Evolutionary conservation across 1,284 basidiomycete species (phyloP), one percentile per base, ranked within the genome.

Genomic region (Ceratobasidium sp.): DNA sequence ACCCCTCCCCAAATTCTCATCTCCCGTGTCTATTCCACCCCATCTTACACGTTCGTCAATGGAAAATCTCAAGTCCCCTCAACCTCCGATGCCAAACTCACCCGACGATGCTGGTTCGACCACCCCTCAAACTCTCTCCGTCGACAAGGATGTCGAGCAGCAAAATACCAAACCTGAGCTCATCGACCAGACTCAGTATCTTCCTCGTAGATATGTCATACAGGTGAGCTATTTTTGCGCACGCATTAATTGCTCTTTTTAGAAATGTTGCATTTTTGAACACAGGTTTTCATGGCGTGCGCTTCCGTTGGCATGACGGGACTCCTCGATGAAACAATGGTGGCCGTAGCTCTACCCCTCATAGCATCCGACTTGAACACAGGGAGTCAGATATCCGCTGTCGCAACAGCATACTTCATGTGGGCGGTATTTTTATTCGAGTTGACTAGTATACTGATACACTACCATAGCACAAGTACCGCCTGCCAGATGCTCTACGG

Each of bases 401-500:
- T 87, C n/a, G 83, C 82, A 0, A 82, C 81, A 0, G 79, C 80
- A 0, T 85, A 84, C 79, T 78, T 85, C 3, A 77, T 84, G 68
- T 70, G n/a, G 9, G 68, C 42, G n/a, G 0, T 60, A 9, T n/a
- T n/a, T 23, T n/a, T 18, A 20, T 23, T 13, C 39, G 53, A 3
- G 12, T 10, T 51, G 5, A 10, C 40, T 18, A 2, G 12, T 44
- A 51, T 6, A 49, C 46, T 26, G 7, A 68, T 28, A 18, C 5
- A 4, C 40, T n/a, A 33, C 28, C 20, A 40, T 13, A 70, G 68
- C 20, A 83, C 83, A 3, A 81, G 64, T 0, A 82, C 86, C 40
- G 83, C 85, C 0, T 83, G 86, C 51, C 86, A 87, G 81, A 86
- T 86, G 0, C 82, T 87, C 13, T 87, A 86, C 81, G 86, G 86